Base-by-base conservation (phyloP, 2,329 filamentous ascomycete species). In the Nigrospora osmanthi region DNA sequence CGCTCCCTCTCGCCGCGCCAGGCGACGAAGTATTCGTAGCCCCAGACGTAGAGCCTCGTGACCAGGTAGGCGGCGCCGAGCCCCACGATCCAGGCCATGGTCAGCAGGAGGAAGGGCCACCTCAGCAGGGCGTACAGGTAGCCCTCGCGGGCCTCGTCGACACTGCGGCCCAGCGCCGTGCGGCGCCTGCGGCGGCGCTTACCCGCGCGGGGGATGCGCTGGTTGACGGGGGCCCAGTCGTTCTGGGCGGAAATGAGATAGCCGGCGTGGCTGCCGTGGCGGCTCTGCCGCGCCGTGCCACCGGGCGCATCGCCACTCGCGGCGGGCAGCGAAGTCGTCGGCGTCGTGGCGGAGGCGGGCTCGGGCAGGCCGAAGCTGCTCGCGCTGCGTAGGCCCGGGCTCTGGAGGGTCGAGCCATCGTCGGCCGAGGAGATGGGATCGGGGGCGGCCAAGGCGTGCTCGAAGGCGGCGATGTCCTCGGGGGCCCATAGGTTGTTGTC, bases 121-220 rank as follows among this genome's bases (percentile, higher is more conserved):
- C 97, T 96, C 42, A 95, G 72, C 38, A 98, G 63, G 2, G 79
- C 80, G 63, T 98, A 98, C 11, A 95, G 75, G 60, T 93, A 88
- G 16, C 93, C 93, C 68, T 98, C 93, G 53, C 93, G 76, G 2
- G 91, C 97, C 71, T 98, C 93, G 61, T 98, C 93, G 58, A 82
- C 87, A 51, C 80, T 85, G 47, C 85, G 74, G 30, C 78, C 75
- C 7, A 74, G 57, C 35, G 57, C 59, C 46, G 58, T 66, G 54
- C 58, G 61, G 49, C 59, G 65, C 47, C 56, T 53, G 44, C 72
- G 67, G 35, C 65, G 64, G 32, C 37, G 33, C 36, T 47, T 47
- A 12, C 44, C 41, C 2, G 40, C 32, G 16, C 41, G 33, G 12
- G 44, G 40, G 3, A 46, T 34, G 23, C 38, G 44, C 37, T 46